Conservation (phyloP, 1,284 basidiomycete species). For the Rhodotorula sp. region DNA sequence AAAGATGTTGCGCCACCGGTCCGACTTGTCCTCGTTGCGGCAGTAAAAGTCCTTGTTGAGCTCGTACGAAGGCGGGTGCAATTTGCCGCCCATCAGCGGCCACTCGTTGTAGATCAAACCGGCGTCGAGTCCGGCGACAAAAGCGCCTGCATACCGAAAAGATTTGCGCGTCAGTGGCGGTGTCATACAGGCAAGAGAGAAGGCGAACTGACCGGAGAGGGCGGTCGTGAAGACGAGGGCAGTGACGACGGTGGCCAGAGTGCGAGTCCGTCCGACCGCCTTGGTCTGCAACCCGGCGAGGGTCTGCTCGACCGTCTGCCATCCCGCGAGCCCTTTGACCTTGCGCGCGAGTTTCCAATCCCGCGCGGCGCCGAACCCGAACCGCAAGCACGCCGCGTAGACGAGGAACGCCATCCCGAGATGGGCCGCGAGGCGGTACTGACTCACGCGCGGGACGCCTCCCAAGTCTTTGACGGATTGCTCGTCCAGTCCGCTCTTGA, state of each 20-base stretch:
- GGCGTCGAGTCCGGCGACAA: constrained; percentile 96
- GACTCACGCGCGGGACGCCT: constrained; percentile 92
- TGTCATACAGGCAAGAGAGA: accelerated
- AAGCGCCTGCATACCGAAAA: constrained; percentile 65
- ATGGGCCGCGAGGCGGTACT: constrained; percentile 94
- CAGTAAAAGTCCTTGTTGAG: constrained; percentile 77
- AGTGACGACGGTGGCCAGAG: constrained; percentile 63
- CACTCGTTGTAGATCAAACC: constrained; percentile 97
- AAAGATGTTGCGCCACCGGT: constrained; percentile 84
- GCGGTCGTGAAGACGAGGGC: constrained; percentile 85
- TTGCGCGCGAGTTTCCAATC: constrained; percentile 71
- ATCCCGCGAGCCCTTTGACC: constrained; percentile 52
- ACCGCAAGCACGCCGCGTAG: constrained; percentile 86
- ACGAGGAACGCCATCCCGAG: constrained; percentile 85
- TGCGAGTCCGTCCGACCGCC: constrained; percentile 61
- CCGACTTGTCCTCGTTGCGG: constrained; percentile 64
- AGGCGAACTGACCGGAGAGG: constrained; percentile 64
- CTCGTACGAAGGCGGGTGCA: constrained; percentile 80
- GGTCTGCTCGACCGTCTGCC: constrained; percentile 43
- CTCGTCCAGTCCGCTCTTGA: constrained; percentile 89
- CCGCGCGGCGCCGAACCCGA: constrained; percentile 73
- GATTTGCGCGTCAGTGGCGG: not conserved
- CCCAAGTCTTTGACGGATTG: constrained; percentile 60
- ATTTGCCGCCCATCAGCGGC: constrained; percentile 81
- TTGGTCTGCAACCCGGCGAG: constrained; percentile 59